Evolutionary conservation across 2,329 filamentous ascomycete genomes (phyloP).

Genomic region (Parasarocladium wereldwijsianum): DNA sequence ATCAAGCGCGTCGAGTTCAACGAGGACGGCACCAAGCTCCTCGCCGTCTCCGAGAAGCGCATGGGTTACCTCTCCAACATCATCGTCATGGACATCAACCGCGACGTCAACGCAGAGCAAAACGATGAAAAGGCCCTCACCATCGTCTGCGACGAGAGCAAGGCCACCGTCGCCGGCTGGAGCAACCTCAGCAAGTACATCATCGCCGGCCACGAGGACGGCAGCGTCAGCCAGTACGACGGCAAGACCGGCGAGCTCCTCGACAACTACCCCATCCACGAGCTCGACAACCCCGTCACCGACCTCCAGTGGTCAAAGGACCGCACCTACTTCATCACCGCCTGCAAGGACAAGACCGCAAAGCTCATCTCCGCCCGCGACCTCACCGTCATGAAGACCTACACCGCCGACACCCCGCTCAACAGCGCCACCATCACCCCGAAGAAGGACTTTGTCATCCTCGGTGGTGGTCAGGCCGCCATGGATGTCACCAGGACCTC

Average conservation of each 20-base stretch:
- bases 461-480: conserved; percentile 93
- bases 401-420: conserved; percentile 79
- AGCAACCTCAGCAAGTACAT: conserved; percentile 92
- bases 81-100: conserved; percentile 77
- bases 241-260: conserved; percentile 78
- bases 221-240: conserved; percentile 81
- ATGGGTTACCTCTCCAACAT: conserved; percentile 94
- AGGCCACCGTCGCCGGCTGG: conserved; percentile 95
- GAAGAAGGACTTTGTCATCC: conserved; percentile 95
- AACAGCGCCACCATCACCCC: conserved; percentile 91
- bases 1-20: conserved; percentile 98
- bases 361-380: conserved; percentile 82
- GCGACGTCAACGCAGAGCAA: conserved; percentile 72
- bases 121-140: conserved; percentile 66
- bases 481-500: conserved; percentile 97
- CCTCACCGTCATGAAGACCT: conserved; percentile 87
- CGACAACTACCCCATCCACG: conserved; percentile 71
- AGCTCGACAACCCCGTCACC: conserved; percentile 68
- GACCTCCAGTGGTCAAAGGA: conserved; percentile 92
- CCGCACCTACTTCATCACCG: conserved; percentile 95
- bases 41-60: conserved; percentile 96
- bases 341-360: conserved; percentile 93
- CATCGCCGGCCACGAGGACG: conserved; percentile 94
- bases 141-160: conserved; percentile 90
- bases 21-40: conserved; percentile 76